Conservation (phyloP, 305 asterid genomes). For the Fraxinus baroniana region DNA sequence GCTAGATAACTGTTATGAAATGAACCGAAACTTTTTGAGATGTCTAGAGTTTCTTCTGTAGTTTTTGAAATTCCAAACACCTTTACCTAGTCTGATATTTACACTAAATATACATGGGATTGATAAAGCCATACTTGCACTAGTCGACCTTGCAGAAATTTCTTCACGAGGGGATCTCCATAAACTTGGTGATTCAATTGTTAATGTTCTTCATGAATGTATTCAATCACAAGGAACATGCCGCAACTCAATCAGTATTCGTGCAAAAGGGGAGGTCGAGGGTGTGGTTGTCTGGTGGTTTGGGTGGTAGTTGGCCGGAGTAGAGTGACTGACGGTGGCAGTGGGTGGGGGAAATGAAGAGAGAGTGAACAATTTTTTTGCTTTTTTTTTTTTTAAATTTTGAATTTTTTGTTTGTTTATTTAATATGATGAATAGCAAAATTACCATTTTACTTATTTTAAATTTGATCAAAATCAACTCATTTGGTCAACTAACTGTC, state of each 20-base stretch:
- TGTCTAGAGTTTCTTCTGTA: background rate
- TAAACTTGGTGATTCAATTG: conserved; percentile 88
- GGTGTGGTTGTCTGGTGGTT: conserved; percentile 4
- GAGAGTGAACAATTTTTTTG: too few relatives aligned
- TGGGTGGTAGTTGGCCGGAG: too few relatives aligned
- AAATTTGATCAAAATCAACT: too few relatives aligned
- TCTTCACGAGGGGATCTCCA: conserved; percentile 85
- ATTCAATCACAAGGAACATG: conserved; percentile 58
- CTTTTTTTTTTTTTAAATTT: too few relatives aligned
- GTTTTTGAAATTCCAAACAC: background rate
- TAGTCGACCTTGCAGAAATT: conserved; percentile 83
- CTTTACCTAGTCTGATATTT: background rate
- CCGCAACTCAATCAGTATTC: conserved; percentile 49
- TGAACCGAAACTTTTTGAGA: background rate
- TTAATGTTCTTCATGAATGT: conserved; percentile 72
- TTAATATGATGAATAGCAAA: too few relatives aligned
- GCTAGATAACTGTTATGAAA: background rate
- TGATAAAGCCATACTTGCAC: conserved; percentile 69
- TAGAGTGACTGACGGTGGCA: too few relatives aligned
- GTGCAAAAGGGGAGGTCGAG: conserved; percentile 60
- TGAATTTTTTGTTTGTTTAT: too few relatives aligned
- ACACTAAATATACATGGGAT: conserved; percentile 47
- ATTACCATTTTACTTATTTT: too few relatives aligned
- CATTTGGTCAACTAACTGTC: too few relatives aligned
- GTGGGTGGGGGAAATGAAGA: too few relatives aligned